Evolutionary conservation across 495 filamentous ascomycete genomes (phyloP), one percentile per base, ranked within the genome.

Genomic region (Penicillium soppii): DNA sequence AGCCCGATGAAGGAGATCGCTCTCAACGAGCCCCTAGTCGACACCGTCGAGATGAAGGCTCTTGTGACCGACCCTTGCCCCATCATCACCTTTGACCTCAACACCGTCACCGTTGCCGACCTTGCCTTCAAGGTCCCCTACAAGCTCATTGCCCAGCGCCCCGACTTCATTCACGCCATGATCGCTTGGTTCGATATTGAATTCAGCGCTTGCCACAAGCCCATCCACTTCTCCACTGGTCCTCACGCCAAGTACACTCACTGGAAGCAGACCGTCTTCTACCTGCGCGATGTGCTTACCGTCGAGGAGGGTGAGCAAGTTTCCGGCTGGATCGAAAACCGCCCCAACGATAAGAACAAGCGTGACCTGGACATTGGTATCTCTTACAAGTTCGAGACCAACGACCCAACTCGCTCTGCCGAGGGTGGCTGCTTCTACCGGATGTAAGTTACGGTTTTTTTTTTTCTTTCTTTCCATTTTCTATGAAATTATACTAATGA

Each of bases 131-230:
- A 71, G 48, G 79, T 84, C 7, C 78, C 82, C 13, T 97, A 87
- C 71, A 74, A 77, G 51, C 82, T 98, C 16, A 72, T 75, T 7
- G 84, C 82, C 42, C 83, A 86, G 65, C 83, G 91, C 43, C 85
- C 83, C 61, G 95, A 97, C 72, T 95, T 91, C 72, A 81, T 98
- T 52, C 95, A 98, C 67, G 94, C 91, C 19, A 77, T 98, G 30
- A 95, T 98, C 42, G 87, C 95, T 26, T 97, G 95, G 90, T 98
- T 98, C 76, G 94, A 98, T 67, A 97, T 96, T 57, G 92, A 96
- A 54, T 98, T 98, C 73, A 89, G 88, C 29, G 90, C 91, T 25
- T 97, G 92, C 77, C 91, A 92, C 71, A 89, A 91, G 75, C 85
- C 87, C 8, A 84, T 92, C 63, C 74, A 75, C 54, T 95, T 95